Evolutionary conservation across 2,329 filamentous ascomycete genomes (phyloP).

Genomic region (Trichoderma sp.): DNA sequence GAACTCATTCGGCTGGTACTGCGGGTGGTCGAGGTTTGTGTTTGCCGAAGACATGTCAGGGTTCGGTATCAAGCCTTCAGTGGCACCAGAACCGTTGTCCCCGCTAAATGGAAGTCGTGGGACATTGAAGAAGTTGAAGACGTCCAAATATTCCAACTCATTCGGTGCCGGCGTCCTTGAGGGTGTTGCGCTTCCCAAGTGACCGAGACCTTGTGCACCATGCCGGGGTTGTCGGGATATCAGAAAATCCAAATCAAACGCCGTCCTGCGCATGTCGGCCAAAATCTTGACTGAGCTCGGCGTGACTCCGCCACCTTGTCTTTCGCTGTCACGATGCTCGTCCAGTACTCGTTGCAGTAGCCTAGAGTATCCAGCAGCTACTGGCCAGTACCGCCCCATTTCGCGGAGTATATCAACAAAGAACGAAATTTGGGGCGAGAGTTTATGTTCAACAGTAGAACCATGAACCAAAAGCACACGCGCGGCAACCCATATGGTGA

Average conservation of each 20-base stretch:
- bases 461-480: conserved; percentile 86
- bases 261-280: conserved; percentile 88
- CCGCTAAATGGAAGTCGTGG: conserved; percentile 66
- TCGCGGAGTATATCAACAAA: conserved; percentile 81
- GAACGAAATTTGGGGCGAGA: conserved; percentile 77
- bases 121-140: conserved; percentile 95
- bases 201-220: conserved; percentile 45
- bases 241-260: conserved; percentile 86
- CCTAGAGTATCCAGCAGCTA: conserved; percentile 79
- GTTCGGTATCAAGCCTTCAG: conserved; percentile 32
- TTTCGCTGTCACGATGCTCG: conserved; percentile 80
- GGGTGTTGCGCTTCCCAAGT: conserved; percentile 59
- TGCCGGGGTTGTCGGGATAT: conserved; percentile 78
- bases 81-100: conserved; percentile 38
- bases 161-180: conserved; percentile 74
- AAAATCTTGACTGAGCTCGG: conserved; percentile 85
- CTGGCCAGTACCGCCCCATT: conserved; percentile 83
- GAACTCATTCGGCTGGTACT: conserved; percentile 60
- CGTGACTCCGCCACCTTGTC: conserved; percentile 73
- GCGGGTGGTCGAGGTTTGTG: conserved; percentile 31
- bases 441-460: conserved; percentile 82
- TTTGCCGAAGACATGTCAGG: conserved; percentile 39
- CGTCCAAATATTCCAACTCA: conserved; percentile 86
- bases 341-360: conserved; percentile 83
- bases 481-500: conserved; percentile 89